Percentiles rank a stretch among this genome's conserved stretches.
These are phyloP conservation scores for Mrakiaceae sp. DNA, from an alignment of 1,284 basidiomycete genomes.

Conservation along the genomic window DNA sequence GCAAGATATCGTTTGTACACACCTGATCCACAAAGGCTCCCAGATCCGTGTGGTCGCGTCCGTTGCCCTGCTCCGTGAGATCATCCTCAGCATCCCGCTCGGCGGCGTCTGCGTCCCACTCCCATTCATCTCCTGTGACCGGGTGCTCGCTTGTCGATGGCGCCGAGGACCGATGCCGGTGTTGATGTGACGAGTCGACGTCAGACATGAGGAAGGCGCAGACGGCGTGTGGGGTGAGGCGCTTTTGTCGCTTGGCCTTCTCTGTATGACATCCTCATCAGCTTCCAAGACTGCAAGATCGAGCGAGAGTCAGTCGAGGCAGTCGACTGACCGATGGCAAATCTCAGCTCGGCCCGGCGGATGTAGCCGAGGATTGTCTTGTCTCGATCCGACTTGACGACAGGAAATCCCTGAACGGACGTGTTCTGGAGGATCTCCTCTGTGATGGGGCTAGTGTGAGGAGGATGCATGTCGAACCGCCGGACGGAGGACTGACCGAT, in stretches of 20 bases:
- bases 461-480: background rate
- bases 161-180: conserved; percentile 1
- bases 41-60: conserved; percentile 47
- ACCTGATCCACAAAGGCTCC: conserved; percentile 90
- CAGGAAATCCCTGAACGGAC: conserved; percentile 81
- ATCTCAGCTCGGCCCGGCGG: conserved; percentile 69
- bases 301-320: background rate
- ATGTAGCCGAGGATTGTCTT: conserved; percentile 74
- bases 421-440: conserved; percentile 58
- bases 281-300: background rate
- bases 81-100: conserved; percentile 23
- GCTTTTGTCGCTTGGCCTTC: conserved; percentile 52
- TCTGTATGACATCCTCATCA: conserved; percentile 39
- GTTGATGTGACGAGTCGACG: conserved; percentile 16
- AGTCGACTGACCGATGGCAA: conserved; percentile 58
- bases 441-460: conserved; percentile 26
- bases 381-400: conserved; percentile 47
- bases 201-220: conserved; percentile 52
- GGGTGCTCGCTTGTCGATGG: background rate
- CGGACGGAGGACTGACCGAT: conserved; percentile 49
- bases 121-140: conserved; percentile 14
- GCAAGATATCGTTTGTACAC: conserved; percentile 19
- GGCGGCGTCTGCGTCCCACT: background rate
- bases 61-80: conserved; percentile 13
- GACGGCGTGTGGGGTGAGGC: conserved; percentile 50